Base-by-base conservation (phyloP, 345 rosid genomes). In the Gossypium longicalyx region DNA sequence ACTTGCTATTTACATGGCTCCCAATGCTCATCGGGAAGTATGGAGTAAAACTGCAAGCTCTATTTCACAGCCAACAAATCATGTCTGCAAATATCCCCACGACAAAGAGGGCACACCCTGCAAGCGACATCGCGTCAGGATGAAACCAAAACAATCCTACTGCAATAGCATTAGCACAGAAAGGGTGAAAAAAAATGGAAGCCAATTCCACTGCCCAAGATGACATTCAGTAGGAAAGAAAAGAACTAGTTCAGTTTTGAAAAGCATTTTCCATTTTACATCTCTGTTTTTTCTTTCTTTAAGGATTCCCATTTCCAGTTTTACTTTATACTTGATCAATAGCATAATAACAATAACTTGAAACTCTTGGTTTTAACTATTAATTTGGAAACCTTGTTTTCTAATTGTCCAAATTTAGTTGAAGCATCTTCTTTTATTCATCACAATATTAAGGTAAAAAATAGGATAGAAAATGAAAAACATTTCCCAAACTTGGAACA, bases 31-130 rank as follows among this genome's bases (percentile, higher is more conserved):
- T 68, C 54, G 17, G 76, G 63, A 48, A 47, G 47, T 63, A 62
- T 38, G 34, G 13, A 20, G 70, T 49, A 76, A 63, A 13, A 5
- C 34, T 3, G 45, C 16, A 41, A 15, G 16, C 53, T 57, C 85
- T 27, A 90, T 74, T 77, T 78, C n/a, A 77, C 77, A 29, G 83
- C 63, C 75, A 83, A 79, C 48, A 81, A 59, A 74, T 83, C 91
- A 12, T 86, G 80, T 77, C 85, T 87, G 84, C 98, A 95, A 51
- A 95, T 87, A 82, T 95, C 94, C 29, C 98, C 98, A 1, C 99
- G 96, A 77, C 99, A 95, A 56, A 95, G 89, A 23, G 98, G 99
- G 75, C 99, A 95, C 53, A 95, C 97, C 87, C 98, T 94, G 91
- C 76, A 66, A 56, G 59, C 66, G 80, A 77, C 22, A 5, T 56